Base-by-base conservation (phyloP, 1,139 yeast species). In the Fermentozyma sake region DNA sequence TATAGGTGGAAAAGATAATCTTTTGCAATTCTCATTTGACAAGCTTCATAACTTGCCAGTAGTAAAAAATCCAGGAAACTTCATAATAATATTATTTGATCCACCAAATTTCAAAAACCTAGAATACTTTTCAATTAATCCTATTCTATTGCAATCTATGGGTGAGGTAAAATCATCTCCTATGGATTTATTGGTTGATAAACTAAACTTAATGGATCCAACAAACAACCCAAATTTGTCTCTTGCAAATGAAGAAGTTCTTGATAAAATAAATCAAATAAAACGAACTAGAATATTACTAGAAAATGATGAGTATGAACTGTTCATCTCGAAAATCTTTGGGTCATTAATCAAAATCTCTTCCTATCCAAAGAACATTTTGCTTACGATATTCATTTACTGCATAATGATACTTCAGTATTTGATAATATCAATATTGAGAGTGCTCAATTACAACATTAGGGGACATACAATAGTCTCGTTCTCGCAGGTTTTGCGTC, bases 81-180 rank as follows among this genome's bases (percentile, higher is more conserved):
- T 56, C 24, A 64, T 64, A 16, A 47, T 85, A 2, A 61, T 89
- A 2, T 43, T 72, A 11, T 89, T 78, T 50, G 73, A 74, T 18
- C 84, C 94, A 1, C 97, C 97, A 0, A 71, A 74, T 28, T 76
- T 83, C 14, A 65, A 66, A 23, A 71, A 75, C 35, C 70, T 91
- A 67, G 96, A 89, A 44, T 86, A 83, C 50, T 82, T 78, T 41
- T 79, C 96, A 0, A 55, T 83, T 4, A 61, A 68, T 14, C 95
- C 96, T 0, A 82, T 81, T 21, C 64, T 74, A 18, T 67, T 81
- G 27, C 87, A 81, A 37, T 68, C 81, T 2, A 65, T 47, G 35
- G 51, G 62, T 38, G 20, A 30, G 14, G 39, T 31, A 10, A 19
- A 21, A 7, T 7, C 10, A 12, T n/a, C 22, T 7, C 22, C 7